Evolutionary conservation across 805 yeast species (phyloP).

Genomic region (Starmerella stellata): DNA sequence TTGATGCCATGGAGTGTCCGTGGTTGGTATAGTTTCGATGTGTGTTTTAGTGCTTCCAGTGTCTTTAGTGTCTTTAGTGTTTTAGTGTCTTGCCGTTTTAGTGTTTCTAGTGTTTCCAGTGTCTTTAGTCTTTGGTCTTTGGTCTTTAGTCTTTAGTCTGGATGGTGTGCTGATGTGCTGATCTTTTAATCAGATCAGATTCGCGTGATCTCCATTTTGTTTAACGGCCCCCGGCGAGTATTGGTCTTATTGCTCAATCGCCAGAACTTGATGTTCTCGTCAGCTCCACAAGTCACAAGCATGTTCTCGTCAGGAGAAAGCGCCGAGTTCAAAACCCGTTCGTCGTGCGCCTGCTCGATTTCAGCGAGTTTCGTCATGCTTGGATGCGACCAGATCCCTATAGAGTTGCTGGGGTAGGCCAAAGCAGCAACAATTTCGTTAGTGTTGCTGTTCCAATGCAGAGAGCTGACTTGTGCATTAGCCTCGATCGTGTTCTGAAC

Average conservation of each 20-base stretch:
- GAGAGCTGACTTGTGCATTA: slow-evolving; percentile 84
- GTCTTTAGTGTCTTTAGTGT: too few species aligned
- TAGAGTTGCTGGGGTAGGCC: slow-evolving; percentile 76
- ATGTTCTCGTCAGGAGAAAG: slow-evolving; percentile 81
- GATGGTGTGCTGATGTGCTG: too few species aligned
- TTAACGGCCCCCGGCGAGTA: too few species aligned
- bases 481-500: slow-evolving; percentile 73
- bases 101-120: too few species aligned
- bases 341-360: slow-evolving; percentile 68
- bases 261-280: slow-evolving; percentile 91
- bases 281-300: slow-evolving; percentile 87
- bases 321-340: slow-evolving; percentile 66
- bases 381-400: slow-evolving; percentile 72
- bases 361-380: slow-evolving; percentile 75
- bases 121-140: too few species aligned
- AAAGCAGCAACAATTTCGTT: slow-evolving; percentile 81
- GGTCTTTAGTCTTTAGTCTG: too few species aligned
- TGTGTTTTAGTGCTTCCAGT: too few species aligned
- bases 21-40: too few species aligned
- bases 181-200: too few species aligned
- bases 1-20: too few species aligned
- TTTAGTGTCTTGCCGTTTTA: too few species aligned
- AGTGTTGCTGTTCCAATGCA: slow-evolving; percentile 55
- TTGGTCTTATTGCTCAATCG: slow-evolving; percentile 41
- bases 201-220: too few species aligned